Evolutionary conservation across 257 asterid genomes (phyloP), one percentile per base, ranked within the genome.

Genomic region (Plantago major): DNA sequence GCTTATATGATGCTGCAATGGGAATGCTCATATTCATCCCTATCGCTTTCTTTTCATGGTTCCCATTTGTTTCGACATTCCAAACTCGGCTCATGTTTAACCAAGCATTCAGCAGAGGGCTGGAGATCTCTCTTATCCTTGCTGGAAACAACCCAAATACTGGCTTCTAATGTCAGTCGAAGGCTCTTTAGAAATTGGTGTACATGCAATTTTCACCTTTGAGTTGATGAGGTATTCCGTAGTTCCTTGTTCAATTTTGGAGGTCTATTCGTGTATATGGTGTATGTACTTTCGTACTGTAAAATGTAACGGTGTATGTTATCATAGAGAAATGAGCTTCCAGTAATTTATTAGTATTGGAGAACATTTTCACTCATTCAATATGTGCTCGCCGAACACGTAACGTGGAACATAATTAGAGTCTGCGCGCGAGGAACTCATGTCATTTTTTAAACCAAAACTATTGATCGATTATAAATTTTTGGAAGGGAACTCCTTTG

Each of bases 81-180:
- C 99, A 92, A 74, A 89, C 99, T 65, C 84, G 99, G 63, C 95
- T 92, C 46, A 92, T 92, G 99, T 92, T 79, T 83, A 92, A 92
- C 83, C 97, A 89, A 80, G 99, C 99, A 3, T 92, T 92, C 84
- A 92, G 99, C 58, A 79, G 99, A 45, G 99, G 97, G 37, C 88
- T 92, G 55, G 97, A 92, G 67, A 92, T 89, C 48, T 92, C 99
- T 13, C 99, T 92, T 37, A 89, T 92, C 83, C 97, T 92, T 61
- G 95, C 97, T 38, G 97, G 99, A 59, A 81, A 89, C 85, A 92
- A 89, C 75, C 97, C 97, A 2, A 92, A 92, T 54, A 74, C 89
- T 46, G 95, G 84, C 42, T 72, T 89, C 7, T 92, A 64, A 77
- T 33, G 40, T 4, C 40, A 33, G 40, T 33, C 40, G 6, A 33